A percentile compares a stretch with the other conserved stretches of the same genome.
phyloP scores from a whole-genome alignment of 495 filamentous ascomycete species.

The Xylaria sp. region DNA sequence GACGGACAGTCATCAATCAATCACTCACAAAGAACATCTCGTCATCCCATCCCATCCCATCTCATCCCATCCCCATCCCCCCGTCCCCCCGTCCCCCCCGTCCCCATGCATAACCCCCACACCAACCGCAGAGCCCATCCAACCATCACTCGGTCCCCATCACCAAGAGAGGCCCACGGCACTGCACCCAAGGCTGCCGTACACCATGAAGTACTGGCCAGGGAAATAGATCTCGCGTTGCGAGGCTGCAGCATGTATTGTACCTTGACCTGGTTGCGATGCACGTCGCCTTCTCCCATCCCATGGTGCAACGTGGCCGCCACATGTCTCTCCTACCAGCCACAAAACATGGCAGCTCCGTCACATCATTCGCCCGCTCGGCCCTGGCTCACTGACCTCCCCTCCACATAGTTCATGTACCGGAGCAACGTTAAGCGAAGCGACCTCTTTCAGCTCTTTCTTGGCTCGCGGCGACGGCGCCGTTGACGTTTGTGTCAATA shows the following conservation, averaged over 20 bases:
- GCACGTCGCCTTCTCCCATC: conserved; percentile 3
- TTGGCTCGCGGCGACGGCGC: conserved; percentile 21
- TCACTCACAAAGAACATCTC: conserved; percentile 7
- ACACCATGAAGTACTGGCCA: not conserved
- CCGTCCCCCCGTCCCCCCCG: too few species aligned
- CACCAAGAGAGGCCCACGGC: conserved; percentile 10
- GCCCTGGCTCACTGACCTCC: not conserved
- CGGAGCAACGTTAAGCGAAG: conserved; percentile 9
- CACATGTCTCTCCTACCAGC: conserved; percentile 22
- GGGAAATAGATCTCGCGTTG: conserved; percentile 19
- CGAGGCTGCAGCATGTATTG: conserved; percentile 24
- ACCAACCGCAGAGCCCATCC: not conserved
- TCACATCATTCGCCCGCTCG: not conserved
- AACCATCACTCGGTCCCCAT: conserved; percentile 5
- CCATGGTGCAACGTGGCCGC: conserved; percentile 27
- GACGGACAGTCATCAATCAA: conserved; percentile 16
- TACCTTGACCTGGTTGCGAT: conserved; percentile 13
- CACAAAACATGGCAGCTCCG: conserved; percentile 7
- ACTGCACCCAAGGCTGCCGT: not conserved
- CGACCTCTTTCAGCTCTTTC: conserved; percentile 23
- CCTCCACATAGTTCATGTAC: conserved; percentile 25
- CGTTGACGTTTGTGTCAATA: not conserved
- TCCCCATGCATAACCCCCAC: conserved; percentile 20
- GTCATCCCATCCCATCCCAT: conserved; percentile 2
- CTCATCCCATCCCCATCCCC: too few species aligned